A percentile compares a stretch with the other conserved stretches of the same genome.
These are phyloP conservation scores for Zoysia japonica DNA, from an alignment of 176 grass and related monocot species.

Conservation along the genomic window DNA sequence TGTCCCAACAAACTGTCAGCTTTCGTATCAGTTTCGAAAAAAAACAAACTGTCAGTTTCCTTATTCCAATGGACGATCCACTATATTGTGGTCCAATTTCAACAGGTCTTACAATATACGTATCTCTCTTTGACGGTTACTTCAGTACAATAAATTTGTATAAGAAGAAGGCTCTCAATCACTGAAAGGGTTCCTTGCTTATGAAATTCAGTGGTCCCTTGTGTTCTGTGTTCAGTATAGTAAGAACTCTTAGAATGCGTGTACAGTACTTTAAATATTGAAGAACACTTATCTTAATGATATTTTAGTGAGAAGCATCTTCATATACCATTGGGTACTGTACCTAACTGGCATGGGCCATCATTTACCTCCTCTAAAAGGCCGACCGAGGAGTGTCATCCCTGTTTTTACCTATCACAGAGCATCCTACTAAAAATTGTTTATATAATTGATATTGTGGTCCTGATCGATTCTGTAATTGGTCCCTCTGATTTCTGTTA, in stretches of 20 bases:
- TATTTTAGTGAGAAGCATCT: constrained; percentile 28
- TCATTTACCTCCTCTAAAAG: constrained; percentile 12
- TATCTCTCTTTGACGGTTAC: constrained; percentile 20
- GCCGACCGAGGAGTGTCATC: constrained; percentile 24
- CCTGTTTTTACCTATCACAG: not conserved
- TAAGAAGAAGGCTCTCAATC: constrained; percentile 3
- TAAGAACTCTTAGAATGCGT: constrained; percentile 16
- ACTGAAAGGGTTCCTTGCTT: constrained; percentile 5
- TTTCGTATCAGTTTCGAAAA: constrained; percentile 15
- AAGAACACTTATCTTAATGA: not conserved
- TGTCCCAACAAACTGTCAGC: constrained; percentile 24
- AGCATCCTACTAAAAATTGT: not conserved
- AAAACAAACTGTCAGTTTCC: constrained; percentile 19
- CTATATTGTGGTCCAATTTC: constrained; percentile 42
- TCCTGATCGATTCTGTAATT: not conserved
- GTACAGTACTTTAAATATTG: constrained; percentile 24
- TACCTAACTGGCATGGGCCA: constrained; percentile 19
- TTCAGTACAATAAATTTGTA: constrained; percentile 26
- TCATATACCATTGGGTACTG: constrained; percentile 30
- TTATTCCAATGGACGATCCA: constrained; percentile 17
- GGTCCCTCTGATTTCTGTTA: not conserved
- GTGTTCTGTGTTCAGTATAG: not conserved
- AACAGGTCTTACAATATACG: constrained; percentile 34
- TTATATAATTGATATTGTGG: not conserved
- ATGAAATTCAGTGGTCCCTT: constrained; percentile 39